Conservation (phyloP, 2,329 filamentous ascomycete species). For the Metarhizium guizhouense region DNA sequence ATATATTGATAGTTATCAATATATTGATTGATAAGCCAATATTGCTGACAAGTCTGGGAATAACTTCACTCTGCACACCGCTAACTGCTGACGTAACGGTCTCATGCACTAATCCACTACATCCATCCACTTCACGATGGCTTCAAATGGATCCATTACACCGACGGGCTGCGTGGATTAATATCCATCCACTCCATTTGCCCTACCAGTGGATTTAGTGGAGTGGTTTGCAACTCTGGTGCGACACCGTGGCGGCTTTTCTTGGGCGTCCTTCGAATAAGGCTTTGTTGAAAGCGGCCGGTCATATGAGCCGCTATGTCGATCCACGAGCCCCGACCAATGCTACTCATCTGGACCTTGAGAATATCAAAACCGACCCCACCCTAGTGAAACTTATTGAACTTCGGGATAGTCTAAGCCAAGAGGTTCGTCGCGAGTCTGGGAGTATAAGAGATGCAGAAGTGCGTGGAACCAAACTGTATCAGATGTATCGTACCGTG, state of each 20-base stretch:
- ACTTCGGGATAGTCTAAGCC: background rate
- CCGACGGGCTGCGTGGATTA: too few relatives aligned
- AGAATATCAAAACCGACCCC: background rate
- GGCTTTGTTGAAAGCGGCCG: background rate
- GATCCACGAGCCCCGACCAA: background rate
- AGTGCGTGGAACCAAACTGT: background rate
- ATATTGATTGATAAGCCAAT: too few relatives aligned
- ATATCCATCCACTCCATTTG: too few relatives aligned
- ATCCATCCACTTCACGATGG: too few relatives aligned
- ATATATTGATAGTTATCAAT: too few relatives aligned
- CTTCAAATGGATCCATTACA: too few relatives aligned
- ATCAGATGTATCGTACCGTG: background rate
- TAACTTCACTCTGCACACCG: too few relatives aligned
- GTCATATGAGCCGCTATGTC: background rate
- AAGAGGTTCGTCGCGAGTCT: background rate
- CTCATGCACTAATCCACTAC: too few relatives aligned
- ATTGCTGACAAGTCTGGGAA: too few relatives aligned
- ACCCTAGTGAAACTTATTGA: background rate
- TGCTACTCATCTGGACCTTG: background rate
- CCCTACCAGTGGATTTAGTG: background rate
- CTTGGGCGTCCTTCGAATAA: background rate
- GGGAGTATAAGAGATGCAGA: background rate
- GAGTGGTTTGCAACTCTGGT: too few relatives aligned
- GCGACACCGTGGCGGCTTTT: background rate
- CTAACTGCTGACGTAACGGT: too few relatives aligned